These are phyloP conservation scores for Eutrema yunnanense DNA, from an alignment of 345 rosid genomes.

Conservation along the genomic window DNA sequence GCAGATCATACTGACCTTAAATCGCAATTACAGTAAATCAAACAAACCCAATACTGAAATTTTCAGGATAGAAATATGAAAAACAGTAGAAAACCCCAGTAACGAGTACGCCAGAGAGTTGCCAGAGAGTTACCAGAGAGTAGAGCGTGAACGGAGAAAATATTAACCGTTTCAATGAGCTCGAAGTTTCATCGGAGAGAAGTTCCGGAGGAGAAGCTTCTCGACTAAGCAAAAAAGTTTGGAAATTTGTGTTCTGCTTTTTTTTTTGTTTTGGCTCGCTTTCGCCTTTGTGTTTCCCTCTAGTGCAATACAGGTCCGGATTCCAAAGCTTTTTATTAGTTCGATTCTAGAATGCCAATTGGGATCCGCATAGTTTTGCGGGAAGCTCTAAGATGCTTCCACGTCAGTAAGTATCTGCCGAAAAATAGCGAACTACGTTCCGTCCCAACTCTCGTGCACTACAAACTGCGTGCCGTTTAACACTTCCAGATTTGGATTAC, in stretches of 20 bases:
- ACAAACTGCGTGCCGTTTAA: conserved; percentile 14
- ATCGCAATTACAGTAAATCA: background rate
- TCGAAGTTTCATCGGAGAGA: conserved; percentile 5
- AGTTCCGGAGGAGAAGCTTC: background rate
- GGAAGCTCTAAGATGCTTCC: conserved; percentile 26
- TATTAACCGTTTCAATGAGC: background rate
- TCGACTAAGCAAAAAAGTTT: conserved; percentile 19
- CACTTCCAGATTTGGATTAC: background rate
- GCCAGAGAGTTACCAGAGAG: background rate
- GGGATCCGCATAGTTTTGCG: conserved; percentile 30
- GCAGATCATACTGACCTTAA: background rate
- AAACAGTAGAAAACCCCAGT: background rate
- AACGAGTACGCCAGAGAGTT: background rate
- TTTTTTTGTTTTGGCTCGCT: conserved; percentile 25
- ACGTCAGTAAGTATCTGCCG: conserved; percentile 24
- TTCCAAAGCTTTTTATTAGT: conserved; percentile 5
- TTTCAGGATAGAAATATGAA: background rate
- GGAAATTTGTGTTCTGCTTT: conserved; percentile 17
- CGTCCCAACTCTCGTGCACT: conserved; percentile 9
- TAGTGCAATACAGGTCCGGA: conserved; percentile 22
- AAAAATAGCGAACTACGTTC: conserved; percentile 14
- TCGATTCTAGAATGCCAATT: conserved; percentile 9
- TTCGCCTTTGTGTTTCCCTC: conserved; percentile 6
- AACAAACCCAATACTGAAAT: background rate
- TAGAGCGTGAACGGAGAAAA: background rate